A percentile compares a stretch with the other conserved stretches of the same genome.
phyloP scores from a whole-genome alignment of 2,329 filamentous ascomycete genomes.

The Aspergillus tanneri region DNA sequence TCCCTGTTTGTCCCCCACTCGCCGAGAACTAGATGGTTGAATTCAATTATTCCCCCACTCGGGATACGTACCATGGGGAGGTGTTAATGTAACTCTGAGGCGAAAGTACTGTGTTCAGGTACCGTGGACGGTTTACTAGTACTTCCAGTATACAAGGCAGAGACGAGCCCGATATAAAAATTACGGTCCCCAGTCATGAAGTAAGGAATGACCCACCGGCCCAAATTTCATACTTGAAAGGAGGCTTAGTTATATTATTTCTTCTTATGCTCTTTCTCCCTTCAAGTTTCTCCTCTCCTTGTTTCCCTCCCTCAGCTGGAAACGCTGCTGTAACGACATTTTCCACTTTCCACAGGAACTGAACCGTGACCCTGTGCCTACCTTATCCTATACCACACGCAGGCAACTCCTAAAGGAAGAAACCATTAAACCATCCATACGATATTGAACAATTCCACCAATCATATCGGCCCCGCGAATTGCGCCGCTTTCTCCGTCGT shows the following conservation, averaged over 20 bases:
- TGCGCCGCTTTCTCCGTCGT: slow-evolving; percentile 20
- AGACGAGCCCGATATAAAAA: slow-evolving; percentile 10
- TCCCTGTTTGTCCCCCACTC: slow-evolving; percentile 4
- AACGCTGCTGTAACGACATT: no score
- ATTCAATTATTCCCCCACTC: no score
- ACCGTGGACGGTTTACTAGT: no score
- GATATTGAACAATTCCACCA: background rate
- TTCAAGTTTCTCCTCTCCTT: background rate
- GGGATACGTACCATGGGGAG: background rate
- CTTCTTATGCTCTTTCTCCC: slow-evolving; percentile 7
- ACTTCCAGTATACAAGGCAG: no score
- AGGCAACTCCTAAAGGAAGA: background rate
- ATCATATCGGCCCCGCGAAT: background rate
- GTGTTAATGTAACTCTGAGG: no score
- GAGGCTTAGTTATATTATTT: slow-evolving; percentile 13
- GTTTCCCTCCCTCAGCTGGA: no score
- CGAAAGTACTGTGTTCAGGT: background rate
- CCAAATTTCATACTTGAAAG: slow-evolving; percentile 28
- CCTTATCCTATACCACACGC: background rate
- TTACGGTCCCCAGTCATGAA: slow-evolving; percentile 1
- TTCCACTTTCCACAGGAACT: no score
- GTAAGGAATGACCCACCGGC: slow-evolving; percentile 13
- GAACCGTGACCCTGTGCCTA: background rate
- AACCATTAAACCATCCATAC: background rate
- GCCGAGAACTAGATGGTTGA: background rate